Evolutionary conservation across 768 basidiomycete species (phyloP).

Genomic region (Naganishia vishniacii): DNA sequence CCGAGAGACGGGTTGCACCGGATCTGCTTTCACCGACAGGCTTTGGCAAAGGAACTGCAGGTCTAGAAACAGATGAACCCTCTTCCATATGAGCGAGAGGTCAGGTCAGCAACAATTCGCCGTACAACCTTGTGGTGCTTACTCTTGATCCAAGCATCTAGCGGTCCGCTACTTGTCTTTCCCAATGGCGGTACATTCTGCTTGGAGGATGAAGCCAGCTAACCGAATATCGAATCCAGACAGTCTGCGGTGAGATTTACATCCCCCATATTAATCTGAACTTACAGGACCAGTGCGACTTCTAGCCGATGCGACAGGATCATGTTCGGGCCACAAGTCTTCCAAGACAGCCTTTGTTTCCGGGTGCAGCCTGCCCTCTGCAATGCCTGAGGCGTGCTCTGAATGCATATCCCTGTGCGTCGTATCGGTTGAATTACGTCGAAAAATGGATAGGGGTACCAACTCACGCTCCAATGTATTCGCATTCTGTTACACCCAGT

Average conservation of each 20-base stretch:
- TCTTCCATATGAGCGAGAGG: background rate
- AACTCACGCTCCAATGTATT: slow-evolving; percentile 44
- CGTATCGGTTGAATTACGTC: background rate
- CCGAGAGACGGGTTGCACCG: slow-evolving; percentile 40
- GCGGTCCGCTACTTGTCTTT: slow-evolving; percentile 27
- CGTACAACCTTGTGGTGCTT: slow-evolving; percentile 6
- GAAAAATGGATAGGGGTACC: background rate
- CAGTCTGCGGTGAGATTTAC: background rate
- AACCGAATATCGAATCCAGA: background rate
- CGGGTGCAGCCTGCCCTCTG: slow-evolving; percentile 43
- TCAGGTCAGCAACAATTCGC: background rate
- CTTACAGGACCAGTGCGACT: slow-evolving; percentile 6
- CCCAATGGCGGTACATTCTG: background rate
- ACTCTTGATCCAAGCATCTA: slow-evolving; percentile 46
- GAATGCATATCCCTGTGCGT: slow-evolving; percentile 35
- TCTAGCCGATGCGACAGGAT: slow-evolving; percentile 2
- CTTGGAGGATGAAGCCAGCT: slow-evolving; percentile 13
- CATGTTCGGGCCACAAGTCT: slow-evolving; percentile 45
- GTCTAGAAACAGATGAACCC: slow-evolving; percentile 9
- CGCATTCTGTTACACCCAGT: slow-evolving; percentile 35
- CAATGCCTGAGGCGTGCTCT: slow-evolving; percentile 40
- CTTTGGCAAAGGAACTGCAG: slow-evolving; percentile 29
- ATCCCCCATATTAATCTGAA: background rate
- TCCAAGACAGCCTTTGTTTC: slow-evolving; percentile 40
- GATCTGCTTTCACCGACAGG: slow-evolving; percentile 37